phyloP scores from a whole-genome alignment of 805 yeast genomes.

The Priceomyces castillae region DNA sequence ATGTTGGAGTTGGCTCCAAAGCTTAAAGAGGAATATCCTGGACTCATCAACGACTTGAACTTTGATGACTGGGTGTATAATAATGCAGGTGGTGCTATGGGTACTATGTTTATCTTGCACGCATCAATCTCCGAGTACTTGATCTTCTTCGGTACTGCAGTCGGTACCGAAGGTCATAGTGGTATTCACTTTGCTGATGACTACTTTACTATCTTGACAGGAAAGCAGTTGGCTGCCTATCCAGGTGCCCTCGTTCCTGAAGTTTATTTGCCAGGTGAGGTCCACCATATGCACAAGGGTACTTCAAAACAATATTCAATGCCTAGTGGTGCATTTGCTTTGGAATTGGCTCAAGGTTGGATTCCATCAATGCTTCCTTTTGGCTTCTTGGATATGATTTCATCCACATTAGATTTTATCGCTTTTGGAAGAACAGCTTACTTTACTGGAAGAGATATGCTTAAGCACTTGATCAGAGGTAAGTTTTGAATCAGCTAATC shows the following conservation, averaged over 20 bases:
- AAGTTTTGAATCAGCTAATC: constrained; percentile 51
- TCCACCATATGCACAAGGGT: constrained; percentile 76
- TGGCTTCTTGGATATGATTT: constrained; percentile 77
- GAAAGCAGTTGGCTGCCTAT: constrained; percentile 70
- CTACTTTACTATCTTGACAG: constrained; percentile 85
- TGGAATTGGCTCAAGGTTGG: constrained; percentile 98
- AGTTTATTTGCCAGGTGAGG: constrained; percentile 82
- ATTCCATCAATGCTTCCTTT: constrained; percentile 97
- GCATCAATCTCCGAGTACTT: constrained; percentile 92
- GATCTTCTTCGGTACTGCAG: constrained; percentile 89
- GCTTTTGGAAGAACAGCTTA: constrained; percentile 68
- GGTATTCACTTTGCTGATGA: constrained; percentile 98
- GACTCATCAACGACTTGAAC: constrained; percentile 65
- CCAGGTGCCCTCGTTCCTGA: constrained; percentile 65
- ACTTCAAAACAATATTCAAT: constrained; percentile 78
- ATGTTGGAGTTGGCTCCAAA: constrained; percentile 59
- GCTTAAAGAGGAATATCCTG: constrained; percentile 67
- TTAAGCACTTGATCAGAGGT: constrained; percentile 60
- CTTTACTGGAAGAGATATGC: constrained; percentile 79
- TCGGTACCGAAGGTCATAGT: constrained; percentile 94
- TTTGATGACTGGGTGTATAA: constrained; percentile 91
- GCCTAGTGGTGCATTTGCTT: constrained; percentile 80
- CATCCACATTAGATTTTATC: constrained; percentile 75
- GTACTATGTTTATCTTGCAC: constrained; percentile 89
- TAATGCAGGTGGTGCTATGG: constrained; percentile 99